Base-by-base conservation (phyloP, 208 protist species). In the Trypanosoma lewisi region DNA sequence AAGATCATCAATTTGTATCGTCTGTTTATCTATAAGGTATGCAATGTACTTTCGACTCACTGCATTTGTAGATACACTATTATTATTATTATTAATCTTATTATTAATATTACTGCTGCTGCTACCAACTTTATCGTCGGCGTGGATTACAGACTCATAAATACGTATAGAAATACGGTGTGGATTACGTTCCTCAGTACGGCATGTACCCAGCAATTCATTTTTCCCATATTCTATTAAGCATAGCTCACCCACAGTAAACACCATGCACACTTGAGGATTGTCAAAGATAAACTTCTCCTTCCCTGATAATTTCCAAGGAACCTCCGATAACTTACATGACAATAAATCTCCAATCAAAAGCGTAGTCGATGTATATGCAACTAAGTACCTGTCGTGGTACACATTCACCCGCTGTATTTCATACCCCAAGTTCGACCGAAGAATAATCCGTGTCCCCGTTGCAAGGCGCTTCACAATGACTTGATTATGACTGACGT, bases 241-340 rank as follows among this genome's bases (percentile, higher is more conserved):
- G 51, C 94, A 93, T 17, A 99, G 82, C 85, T 99, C 97, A 61
- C 97, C 98, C 2, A 90, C 87, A 66, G 91, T 93, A 85, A 96
- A 98, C 23, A 99, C 86, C 94, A 99, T 98, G 79, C 93, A 98
- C 28, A 98, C 87, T 57, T 89, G 68, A 48, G 94, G 86, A 76
- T 98, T 98, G 58, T 98, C 94, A 70, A 99, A 99, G 64, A 96
- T 78, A 77, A 97, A 99, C 74, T 93, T 94, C 67, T 99, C 97
- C 9, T 66, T 63, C 17, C 95, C 94, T 27, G 84, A 94, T 17
- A 91, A 68, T 50, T 90, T 74, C 97, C 97, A 98, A 47, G 88
- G 81, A 57, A 98, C 85, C 80, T 98, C 96, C 54, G 80, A 94
- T 17, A 98, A 83, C 70, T 97, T 95, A 79, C 95, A 96, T 23